phyloP scores from a whole-genome alignment of 2,329 filamentous ascomycete species.

The Colletotrichum sp. region DNA sequence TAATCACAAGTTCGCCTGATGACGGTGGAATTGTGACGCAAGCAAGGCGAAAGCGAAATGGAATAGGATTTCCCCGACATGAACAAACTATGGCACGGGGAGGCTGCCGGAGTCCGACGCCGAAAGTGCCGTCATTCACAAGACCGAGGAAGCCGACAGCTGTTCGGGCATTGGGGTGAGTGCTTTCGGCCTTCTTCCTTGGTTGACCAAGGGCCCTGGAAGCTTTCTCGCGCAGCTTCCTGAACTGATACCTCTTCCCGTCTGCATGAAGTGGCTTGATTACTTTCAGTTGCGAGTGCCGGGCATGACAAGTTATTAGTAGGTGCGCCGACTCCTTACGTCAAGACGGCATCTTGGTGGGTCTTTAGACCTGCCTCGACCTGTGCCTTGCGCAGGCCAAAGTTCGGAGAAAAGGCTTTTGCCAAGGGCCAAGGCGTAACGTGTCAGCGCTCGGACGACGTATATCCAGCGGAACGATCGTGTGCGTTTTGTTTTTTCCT shows the following conservation, averaged over 20 bases:
- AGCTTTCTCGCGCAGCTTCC: background rate
- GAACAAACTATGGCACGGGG: background rate
- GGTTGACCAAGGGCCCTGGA: background rate
- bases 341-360: background rate
- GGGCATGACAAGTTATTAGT: background rate
- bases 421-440: background rate
- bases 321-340: background rate
- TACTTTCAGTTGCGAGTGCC: background rate
- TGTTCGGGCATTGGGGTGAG: background rate
- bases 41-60: background rate
- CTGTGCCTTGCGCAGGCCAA: background rate
- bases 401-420: background rate
- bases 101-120: background rate
- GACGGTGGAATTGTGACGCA: background rate
- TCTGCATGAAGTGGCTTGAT: background rate
- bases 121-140: background rate
- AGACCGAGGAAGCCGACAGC: background rate
- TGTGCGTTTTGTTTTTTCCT: background rate
- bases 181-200: background rate
- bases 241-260: background rate
- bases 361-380: background rate
- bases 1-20: background rate
- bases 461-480: background rate
- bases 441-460: background rate
- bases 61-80: background rate